Evolutionary conservation across 2,329 filamentous ascomycete species (phyloP), one percentile per base, ranked within the genome.

Genomic region (Xylariaceae sp.): DNA sequence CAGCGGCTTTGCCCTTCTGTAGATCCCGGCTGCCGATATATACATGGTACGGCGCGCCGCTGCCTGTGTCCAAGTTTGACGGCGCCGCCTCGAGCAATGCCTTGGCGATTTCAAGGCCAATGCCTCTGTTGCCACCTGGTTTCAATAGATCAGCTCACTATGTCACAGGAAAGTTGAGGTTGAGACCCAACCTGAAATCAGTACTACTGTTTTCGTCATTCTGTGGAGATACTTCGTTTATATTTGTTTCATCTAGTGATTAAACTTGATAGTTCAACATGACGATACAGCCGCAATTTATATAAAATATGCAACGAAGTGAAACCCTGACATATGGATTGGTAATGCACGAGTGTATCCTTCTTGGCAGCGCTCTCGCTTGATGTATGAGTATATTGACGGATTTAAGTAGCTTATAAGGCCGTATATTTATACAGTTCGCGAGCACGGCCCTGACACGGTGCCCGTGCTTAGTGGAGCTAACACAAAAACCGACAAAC

Each of bases 91-190:
- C 44, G 16, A 62, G 56, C 18, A 63, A 40, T 8, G 57, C 55
- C 46, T 53, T 56, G 35, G 62, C 48, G 10, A 59, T 59, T 29
- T 54, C 55, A 26, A 62, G 45, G 6, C 62, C 62, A 30, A 64
- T 60, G 50, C 62, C 61, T 29, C 55, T 44, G 36, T 62, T 64
- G 15, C 47, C 58, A 20, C 60, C 62, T 64, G 30, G 20, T 6
- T 3, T 35, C n/a, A 8, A 20, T 9, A 11, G 7, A 18, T 55
- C 33, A 48, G 44, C 23, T 49, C 5, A 15, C 3, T 33, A 16
- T 2, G 9, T 41, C 2, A 8, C 15, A 9, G 1, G 13, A 21
- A 10, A 24, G 4, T n/a, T n/a, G 3, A 11, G 11, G 4, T 3
- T 5, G 15, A 27, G 23, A 20, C 47, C 50, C 5, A 18, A 62